Percentiles rank a stretch among this genome's conserved stretches.
Evolutionary conservation across 2,329 filamentous ascomycete genomes (phyloP).

Genomic region (Thelonectria discophora): DNA sequence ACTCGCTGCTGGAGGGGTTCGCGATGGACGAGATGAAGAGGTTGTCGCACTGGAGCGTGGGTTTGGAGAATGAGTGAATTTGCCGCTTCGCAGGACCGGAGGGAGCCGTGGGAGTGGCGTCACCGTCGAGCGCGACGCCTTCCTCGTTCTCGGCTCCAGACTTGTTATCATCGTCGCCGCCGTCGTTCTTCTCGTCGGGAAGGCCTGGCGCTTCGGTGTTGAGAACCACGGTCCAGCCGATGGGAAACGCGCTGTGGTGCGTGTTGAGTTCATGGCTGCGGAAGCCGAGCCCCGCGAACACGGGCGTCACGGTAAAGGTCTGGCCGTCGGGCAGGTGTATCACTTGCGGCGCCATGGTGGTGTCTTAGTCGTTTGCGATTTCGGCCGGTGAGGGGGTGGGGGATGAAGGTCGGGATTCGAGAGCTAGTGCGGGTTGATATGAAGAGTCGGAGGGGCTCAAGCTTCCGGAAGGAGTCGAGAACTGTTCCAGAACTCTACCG

Average conservation of each 20-base stretch:
- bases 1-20: slow-evolving; percentile 81
- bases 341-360: slow-evolving; percentile 52
- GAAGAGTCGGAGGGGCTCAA: slow-evolving; percentile 28
- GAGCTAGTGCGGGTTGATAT: slow-evolving; percentile 26
- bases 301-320: slow-evolving; percentile 79
- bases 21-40: slow-evolving; percentile 94
- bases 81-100: slow-evolving; percentile 32
- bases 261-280: slow-evolving; percentile 79
- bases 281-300: slow-evolving; percentile 93
- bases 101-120: not conserved
- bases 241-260: slow-evolving; percentile 76
- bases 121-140: slow-evolving; percentile 30
- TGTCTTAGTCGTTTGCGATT: slow-evolving; percentile 11
- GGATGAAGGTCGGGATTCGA: slow-evolving; percentile 39
- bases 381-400: slow-evolving; percentile 30
- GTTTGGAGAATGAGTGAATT: slow-evolving; percentile 65
- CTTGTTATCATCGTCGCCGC: slow-evolving; percentile 41
- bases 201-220: slow-evolving; percentile 66
- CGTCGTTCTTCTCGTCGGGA: slow-evolving; percentile 42
- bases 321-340: slow-evolving; percentile 89
- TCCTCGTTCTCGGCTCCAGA: slow-evolving; percentile 31
- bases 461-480: slow-evolving; percentile 35
- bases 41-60: slow-evolving; percentile 80
- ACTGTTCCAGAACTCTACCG: slow-evolving; percentile 40
- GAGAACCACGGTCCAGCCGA: slow-evolving; percentile 90